Evolutionary conservation across 179 eudicot genomes (phyloP), one percentile per base, ranked within the genome.

Genomic region (Sideroxylon spinosum): DNA sequence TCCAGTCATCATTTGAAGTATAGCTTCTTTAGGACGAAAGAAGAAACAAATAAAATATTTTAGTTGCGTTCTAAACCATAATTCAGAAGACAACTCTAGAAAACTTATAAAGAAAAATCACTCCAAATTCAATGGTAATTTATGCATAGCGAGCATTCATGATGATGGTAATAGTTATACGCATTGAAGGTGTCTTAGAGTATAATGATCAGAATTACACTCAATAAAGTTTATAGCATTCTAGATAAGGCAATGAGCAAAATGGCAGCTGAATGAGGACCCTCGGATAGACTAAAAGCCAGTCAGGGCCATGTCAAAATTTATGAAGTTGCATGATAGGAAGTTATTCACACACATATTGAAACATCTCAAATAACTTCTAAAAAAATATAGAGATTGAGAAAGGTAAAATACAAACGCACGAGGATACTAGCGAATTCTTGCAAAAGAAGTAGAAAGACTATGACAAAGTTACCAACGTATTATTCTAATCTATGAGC

Each of bases 1-100:
- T 63, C 71, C 60, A 63, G 19, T 25, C 26, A 64, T 19, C 52
- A 71, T 13, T 64, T 28, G 57, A 68, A 73, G 66, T 63, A 20
- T 37, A 63, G 72, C 75, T 56, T 44, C 64, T 65, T 59, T 37
- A 32, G 13, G 68, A 53, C 16, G 64, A 64, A 49, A 49, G 37
- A 22, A 37, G 73, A 52, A 62, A 78, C 53, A 29, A 17, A 19
- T 48, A 28, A n/a, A 70, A 37, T 6, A 37, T 37, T 37, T 6
- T 17, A 16, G 20, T 49, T 59, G 50, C 46, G 9, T 37, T 60
- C 16, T n/a, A 13, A 12, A 74, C 10, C n/a, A 59, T 32, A 37
- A 3, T 74, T 57, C 12, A 32, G 28, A 62, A n/a, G 52, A 62
- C 12, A 78, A 37, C 26, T 22, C 7, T 25, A 13, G 14, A 44